These are phyloP conservation scores for Paramarasmius palmivorus DNA, from an alignment of 1,284 basidiomycete species.

Conservation along the genomic window DNA sequence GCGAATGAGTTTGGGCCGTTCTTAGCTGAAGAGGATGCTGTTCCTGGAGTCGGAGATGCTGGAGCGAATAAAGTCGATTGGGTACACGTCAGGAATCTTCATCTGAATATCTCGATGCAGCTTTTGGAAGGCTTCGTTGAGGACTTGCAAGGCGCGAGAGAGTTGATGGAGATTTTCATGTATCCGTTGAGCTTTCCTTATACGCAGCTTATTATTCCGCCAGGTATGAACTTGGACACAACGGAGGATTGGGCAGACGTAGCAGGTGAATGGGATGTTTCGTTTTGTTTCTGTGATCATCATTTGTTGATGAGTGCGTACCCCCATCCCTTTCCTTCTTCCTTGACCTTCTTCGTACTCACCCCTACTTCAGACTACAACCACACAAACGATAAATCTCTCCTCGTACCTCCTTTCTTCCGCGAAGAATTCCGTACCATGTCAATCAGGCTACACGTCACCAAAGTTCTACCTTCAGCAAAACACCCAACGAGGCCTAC, in stretches of 20 bases:
- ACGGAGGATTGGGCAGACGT: conserved; percentile 68
- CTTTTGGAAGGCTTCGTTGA: conserved; percentile 36
- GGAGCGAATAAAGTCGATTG: conserved; percentile 50
- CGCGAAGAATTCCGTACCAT: conserved; percentile 52
- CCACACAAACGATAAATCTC: background rate
- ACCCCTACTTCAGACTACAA: conserved; percentile 55
- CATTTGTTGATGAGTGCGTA: conserved; percentile 57
- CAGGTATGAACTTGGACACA: conserved; percentile 35
- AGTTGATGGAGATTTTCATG: conserved; percentile 32
- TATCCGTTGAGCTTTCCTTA: conserved; percentile 51
- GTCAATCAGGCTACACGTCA: conserved; percentile 45
- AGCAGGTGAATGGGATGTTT: conserved; percentile 57
- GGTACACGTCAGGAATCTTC: conserved; percentile 57
- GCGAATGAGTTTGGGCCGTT: conserved; percentile 62
- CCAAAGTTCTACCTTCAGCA: conserved; percentile 41
- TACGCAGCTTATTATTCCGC: conserved; percentile 50
- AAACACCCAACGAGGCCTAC: conserved; percentile 51
- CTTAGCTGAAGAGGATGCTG: conserved; percentile 17
- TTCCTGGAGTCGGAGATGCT: conserved; percentile 9
- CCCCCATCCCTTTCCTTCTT: conserved; percentile 5
- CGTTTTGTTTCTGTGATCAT: conserved; percentile 71
- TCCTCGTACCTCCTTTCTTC: conserved; percentile 45
- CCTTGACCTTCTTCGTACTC: conserved; percentile 2
- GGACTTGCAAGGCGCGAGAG: conserved; percentile 26
- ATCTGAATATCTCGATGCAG: conserved; percentile 55